phyloP scores from a whole-genome alignment of 805 yeast genomes.

The Wickerhamiella hasegawae region DNA sequence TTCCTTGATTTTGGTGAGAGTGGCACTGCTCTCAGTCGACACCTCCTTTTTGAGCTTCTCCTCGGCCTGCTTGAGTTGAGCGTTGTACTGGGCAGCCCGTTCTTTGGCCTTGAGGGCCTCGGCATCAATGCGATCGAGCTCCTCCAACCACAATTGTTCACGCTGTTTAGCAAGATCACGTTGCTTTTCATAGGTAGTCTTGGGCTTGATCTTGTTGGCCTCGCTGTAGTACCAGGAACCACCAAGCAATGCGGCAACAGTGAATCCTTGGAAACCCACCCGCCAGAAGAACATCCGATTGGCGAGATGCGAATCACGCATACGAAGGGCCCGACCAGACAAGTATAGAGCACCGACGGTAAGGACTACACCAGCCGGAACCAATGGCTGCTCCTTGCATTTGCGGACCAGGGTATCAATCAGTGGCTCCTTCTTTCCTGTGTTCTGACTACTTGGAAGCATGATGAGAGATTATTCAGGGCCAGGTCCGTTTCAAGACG shows the following conservation, averaged over 20 bases:
- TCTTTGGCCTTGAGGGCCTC: constrained; percentile 21
- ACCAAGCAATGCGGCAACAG: constrained; percentile 63
- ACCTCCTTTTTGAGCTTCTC: too few species aligned
- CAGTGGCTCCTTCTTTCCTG: constrained; percentile 12
- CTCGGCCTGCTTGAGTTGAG: too few species aligned
- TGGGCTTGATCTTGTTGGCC: constrained; percentile 29
- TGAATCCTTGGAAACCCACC: constrained; percentile 72
- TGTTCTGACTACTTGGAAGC: constrained; percentile 8
- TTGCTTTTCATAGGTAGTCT: constrained; percentile 41
- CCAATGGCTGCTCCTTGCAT: constrained; percentile 75
- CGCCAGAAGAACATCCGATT: constrained; percentile 83
- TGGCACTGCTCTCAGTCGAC: neutral
- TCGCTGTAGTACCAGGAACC: constrained; percentile 49
- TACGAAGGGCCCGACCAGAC: constrained; percentile 60
- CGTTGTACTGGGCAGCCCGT: neutral
- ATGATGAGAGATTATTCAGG: neutral
- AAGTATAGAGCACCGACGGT: constrained; percentile 69
- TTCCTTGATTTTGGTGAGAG: too few species aligned
- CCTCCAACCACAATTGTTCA: constrained; percentile 74
- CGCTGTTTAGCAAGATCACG: constrained; percentile 70
- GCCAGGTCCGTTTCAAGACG: too few species aligned
- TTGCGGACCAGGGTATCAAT: constrained; percentile 21
- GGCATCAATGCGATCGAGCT: constrained; percentile 67
- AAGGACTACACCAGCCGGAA: constrained; percentile 65
- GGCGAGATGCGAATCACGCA: constrained; percentile 59